Base-by-base conservation (phyloP, 2,329 filamentous ascomycete species). In the Grosmannia clavigera region DNA sequence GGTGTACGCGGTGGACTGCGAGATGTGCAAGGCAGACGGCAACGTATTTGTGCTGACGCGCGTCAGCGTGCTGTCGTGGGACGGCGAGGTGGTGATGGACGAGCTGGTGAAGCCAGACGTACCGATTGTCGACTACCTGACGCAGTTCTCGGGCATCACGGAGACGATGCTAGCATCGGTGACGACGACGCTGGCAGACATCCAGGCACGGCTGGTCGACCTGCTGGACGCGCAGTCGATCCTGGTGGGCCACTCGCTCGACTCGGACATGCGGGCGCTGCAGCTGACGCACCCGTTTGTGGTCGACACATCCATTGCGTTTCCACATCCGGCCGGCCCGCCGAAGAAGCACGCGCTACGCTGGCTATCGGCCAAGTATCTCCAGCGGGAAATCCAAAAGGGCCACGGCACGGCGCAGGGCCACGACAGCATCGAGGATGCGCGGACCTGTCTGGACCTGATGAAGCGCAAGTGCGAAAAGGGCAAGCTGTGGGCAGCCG, bases 381-480 rank as follows among this genome's bases (percentile, higher is more conserved):
- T 97, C 22, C 81, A 81, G 58, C 87, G 89, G 60, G 88, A 95
- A 70, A 95, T 99, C 58, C 94, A 99, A 70, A 90, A 88, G 67
- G 85, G 84, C 52, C 74, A 78, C 64, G 87, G 87, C 57, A 77
- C 77, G 19, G 78, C 79, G 19, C 70, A 70, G 19, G 94, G 94
- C 19, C 94, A 99, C 70, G 87, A 97, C 77, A 94, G 89, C 61
- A 81, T 96, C 64, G 94, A 99, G 72, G 94, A 99, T 71, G 91
- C 94, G 16, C 85, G 81, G 65, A 91, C 94, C 3, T 95, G 91
- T 64, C 84, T 99, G 16, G 92, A 97, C 67, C 85, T 99, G 1
- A 84, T 97, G 55, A 95, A 94, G 72, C 86, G 92, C 69, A 99
- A 99, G 72, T 96, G 92, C 71, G 92, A 97, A 71, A 94, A 89